Evolutionary conservation across 164 flowering plant genomes (phyloP), one percentile per base, ranked within the genome.

Genomic region (Nelumbo lutea): DNA sequence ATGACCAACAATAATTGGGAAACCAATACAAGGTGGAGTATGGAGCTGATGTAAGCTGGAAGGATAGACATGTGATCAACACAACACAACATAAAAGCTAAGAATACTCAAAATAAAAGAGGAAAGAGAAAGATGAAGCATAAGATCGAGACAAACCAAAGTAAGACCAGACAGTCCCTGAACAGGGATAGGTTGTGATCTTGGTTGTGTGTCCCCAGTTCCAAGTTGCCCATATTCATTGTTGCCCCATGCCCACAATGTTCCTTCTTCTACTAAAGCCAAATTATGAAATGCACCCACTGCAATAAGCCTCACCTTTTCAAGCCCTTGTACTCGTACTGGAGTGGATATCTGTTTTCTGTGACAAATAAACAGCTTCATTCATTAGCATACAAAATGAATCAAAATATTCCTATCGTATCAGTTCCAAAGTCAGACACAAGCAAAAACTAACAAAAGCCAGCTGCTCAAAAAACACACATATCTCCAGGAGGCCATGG

Each of bases 401-500:
- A 9, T 9, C 15, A 39, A 13, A 44, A 53, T 39, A 8, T 13
- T 2, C 39, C 9, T 27, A 6, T 41, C 13, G 45, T 10, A 1
- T 2, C 41, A 40, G 41, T 5, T 42, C 55, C 50, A 60, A 13
- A 45, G 39, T 62, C 60, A 51, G 14, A 6, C 47, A 38, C 44
- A 42, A 40, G n/a, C 46, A 48, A 59, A 46, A 52, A 41, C 55
- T 45, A 27, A 52, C 15, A 50, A n/a, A 42, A 61, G 56, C 27
- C 45, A 46, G 66, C 44, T 44, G 58, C 42, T 13, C n/a, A 76
- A 60, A 48, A 68, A 15, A 59, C 58, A 61, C 84, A 96, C 99
- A 96, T 96, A 84, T 93, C 97, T 14, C 99, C 99, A 65, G 99
- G 99, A 62, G 99, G 99, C 98, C 99, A 96, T 67, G 99, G 99